Evolutionary conservation across 257 asterid species (phyloP).

Genomic region (Solanum lycopersicoides): DNA sequence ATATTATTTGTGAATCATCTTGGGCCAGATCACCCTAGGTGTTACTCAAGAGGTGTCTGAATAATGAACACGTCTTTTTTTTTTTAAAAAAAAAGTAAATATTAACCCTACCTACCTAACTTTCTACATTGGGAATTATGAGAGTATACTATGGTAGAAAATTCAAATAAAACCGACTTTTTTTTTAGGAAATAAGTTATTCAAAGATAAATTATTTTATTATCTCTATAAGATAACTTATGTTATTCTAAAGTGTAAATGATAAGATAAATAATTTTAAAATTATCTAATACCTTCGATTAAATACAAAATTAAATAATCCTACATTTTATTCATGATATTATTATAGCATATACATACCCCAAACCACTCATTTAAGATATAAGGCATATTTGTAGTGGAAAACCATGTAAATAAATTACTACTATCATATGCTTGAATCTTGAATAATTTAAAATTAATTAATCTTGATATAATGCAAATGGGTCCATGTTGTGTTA

Average conservation of each 20-base stretch:
- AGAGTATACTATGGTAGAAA: neutral
- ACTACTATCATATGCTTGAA: neutral
- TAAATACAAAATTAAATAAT: too few species aligned
- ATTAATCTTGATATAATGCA: neutral
- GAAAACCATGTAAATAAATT: neutral
- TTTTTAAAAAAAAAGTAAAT: too few species aligned
- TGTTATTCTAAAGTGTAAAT: too few species aligned
- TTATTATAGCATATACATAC: too few species aligned
- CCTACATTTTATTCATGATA: neutral
- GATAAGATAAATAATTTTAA: too few species aligned
- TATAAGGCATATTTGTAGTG: neutral
- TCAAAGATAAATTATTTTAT: too few species aligned
- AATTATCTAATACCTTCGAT: too few species aligned
- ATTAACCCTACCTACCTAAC: neutral
- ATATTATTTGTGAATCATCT: neutral
- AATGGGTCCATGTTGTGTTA: neutral
- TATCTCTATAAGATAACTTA: too few species aligned
- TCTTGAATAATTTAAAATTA: neutral
- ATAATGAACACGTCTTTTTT: neutral
- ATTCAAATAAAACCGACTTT: neutral
- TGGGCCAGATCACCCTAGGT: neutral
- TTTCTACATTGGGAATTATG: neutral
- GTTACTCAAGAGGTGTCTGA: neutral
- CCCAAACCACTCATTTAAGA: neutral
- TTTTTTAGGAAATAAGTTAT: too few species aligned